These are phyloP conservation scores for Ogataea kodamae DNA, from an alignment of 805 yeast genomes.

Conservation along the genomic window DNA sequence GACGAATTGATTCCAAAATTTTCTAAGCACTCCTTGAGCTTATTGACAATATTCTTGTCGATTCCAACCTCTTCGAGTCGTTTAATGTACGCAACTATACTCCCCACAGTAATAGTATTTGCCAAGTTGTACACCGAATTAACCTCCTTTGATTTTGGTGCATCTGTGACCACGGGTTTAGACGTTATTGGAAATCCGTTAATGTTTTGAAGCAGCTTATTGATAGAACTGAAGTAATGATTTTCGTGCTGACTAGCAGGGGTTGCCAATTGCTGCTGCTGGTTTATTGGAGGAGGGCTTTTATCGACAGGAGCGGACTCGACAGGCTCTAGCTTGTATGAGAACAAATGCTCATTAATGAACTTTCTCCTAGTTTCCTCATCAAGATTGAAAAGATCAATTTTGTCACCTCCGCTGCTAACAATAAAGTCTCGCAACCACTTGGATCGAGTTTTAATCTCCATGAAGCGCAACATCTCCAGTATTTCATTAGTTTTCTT, in stretches of 20 bases:
- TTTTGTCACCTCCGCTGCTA: conserved; percentile 25
- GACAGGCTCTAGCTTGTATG: conserved; percentile 17
- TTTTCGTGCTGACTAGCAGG: conserved; percentile 16
- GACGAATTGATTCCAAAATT: conserved; percentile 12
- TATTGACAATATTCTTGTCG: conserved; percentile 33
- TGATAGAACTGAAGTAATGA: conserved; percentile 28
- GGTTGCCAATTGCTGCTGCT: conserved; percentile 9
- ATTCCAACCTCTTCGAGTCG: conserved; percentile 31
- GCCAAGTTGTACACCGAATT: conserved; percentile 20
- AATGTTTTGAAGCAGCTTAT: conserved; percentile 32
- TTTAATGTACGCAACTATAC: conserved; percentile 36
- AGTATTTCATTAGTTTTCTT: conserved; percentile 52
- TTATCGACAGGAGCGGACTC: conserved; percentile 1
- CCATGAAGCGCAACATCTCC: conserved; percentile 54
- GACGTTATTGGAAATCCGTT: conserved; percentile 23
- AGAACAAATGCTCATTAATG: conserved; percentile 22
- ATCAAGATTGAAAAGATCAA: conserved; percentile 29
- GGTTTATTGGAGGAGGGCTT: conserved; percentile 7
- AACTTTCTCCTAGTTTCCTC: conserved; percentile 21
- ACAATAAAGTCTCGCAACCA: conserved; percentile 65
- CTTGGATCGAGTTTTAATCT: conserved; percentile 47
- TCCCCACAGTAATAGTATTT: conserved; percentile 24
- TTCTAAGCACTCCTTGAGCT: conserved; percentile 37
- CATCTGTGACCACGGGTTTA: conserved; percentile 13
- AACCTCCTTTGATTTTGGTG: conserved; percentile 7